These are phyloP conservation scores for Candolleomyces efflorescens DNA, from an alignment of 768 basidiomycete genomes.

Conservation along the genomic window DNA sequence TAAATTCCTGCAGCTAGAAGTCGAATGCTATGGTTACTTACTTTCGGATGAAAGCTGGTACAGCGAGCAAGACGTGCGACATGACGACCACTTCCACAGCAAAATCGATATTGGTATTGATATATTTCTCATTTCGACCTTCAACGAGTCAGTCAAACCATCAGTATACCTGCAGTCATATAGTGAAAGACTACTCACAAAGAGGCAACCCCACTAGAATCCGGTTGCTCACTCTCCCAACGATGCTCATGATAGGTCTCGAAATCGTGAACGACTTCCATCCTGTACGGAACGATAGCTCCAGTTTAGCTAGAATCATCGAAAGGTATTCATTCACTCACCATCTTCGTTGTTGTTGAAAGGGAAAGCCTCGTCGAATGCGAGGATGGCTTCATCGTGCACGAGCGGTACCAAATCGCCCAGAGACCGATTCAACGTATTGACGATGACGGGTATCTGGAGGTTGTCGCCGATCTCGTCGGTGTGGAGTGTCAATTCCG, in stretches of 20 bases:
- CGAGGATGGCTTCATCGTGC: neutral
- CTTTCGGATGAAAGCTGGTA: conserved; percentile 38
- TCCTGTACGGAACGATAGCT: neutral
- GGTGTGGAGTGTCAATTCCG: conserved; percentile 9
- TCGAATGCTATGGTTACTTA: conserved; percentile 18
- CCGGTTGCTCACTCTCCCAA: neutral
- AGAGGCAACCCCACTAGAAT: conserved; percentile 6
- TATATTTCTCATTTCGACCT: conserved; percentile 34
- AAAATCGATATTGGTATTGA: conserved; percentile 24
- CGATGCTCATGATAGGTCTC: neutral
- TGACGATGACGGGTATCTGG: conserved; percentile 14
- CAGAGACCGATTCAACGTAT: conserved; percentile 10
- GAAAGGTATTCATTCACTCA: neutral
- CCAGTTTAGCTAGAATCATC: neutral
- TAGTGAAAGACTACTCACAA: neutral
- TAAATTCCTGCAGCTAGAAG: too few species aligned
- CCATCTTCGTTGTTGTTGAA: neutral
- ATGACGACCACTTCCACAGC: conserved; percentile 25
- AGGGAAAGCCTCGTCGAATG: neutral
- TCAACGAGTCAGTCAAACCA: neutral
- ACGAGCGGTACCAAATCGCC: conserved; percentile 2
- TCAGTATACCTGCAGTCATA: neutral
- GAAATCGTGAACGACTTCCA: neutral
- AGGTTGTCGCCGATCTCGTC: conserved; percentile 12
- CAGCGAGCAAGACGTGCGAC: conserved; percentile 24